Conservation (phyloP, 192 early-diverging fungal species). For the Linnemannia zychae region DNA sequence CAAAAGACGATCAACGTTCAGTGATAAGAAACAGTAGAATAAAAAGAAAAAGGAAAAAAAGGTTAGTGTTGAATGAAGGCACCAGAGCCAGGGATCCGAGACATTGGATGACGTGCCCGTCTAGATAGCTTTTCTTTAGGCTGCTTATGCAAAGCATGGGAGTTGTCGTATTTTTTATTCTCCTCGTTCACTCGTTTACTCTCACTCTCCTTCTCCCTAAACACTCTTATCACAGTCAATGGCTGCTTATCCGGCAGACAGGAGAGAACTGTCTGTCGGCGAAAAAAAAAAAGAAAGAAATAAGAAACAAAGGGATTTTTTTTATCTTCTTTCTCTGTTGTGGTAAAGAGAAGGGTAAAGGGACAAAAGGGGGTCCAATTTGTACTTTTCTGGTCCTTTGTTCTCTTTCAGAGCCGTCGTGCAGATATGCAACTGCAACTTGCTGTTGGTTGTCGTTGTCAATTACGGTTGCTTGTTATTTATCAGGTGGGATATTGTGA, state of each 20-base stretch:
- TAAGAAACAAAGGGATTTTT: background rate
- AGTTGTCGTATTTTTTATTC: background rate
- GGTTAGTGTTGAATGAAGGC: background rate
- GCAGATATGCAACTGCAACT: conserved; percentile 1
- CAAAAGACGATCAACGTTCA: background rate
- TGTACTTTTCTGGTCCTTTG: background rate
- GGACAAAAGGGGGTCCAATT: background rate
- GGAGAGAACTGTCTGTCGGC: background rate
- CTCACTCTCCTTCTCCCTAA: background rate
- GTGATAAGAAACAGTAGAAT: background rate
- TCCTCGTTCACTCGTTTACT: background rate
- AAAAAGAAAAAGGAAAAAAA: background rate
- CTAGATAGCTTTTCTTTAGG: background rate
- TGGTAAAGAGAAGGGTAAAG: background rate
- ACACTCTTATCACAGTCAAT: background rate
- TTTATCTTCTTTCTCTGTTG: too few species aligned
- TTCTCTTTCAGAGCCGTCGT: background rate
- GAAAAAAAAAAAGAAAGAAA: background rate
- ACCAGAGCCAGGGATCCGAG: background rate
- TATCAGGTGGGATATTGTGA: background rate
- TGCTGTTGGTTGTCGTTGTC: conserved; percentile 2
- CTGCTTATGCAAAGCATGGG: conserved; percentile 1
- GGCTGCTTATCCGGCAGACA: background rate
- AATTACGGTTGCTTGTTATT: background rate
- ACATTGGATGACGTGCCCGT: background rate